Evolutionary conservation across 306 rosid species (phyloP).

Genomic region (Trifolium dubium): DNA sequence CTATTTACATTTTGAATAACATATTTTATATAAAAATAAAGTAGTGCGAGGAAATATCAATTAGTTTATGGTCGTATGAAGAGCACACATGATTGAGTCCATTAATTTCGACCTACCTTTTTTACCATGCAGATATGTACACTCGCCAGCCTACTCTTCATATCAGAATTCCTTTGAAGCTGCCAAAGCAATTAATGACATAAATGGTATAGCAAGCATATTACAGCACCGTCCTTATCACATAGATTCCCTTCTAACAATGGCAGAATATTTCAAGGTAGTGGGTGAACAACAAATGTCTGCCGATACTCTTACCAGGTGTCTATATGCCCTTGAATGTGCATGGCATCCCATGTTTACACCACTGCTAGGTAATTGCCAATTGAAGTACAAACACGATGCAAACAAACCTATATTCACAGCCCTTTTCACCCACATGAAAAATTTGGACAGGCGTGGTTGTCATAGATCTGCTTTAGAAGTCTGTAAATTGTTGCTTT

Average conservation of each 20-base stretch:
- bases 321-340: slow-evolving; percentile 90
- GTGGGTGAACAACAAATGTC: slow-evolving; percentile 92
- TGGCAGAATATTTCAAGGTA: slow-evolving; percentile 91
- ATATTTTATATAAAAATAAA: background rate
- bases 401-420: slow-evolving; percentile 73
- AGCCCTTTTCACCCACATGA: slow-evolving; percentile 87
- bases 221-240: slow-evolving; percentile 77
- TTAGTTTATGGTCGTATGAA: background rate
- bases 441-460: slow-evolving; percentile 89
- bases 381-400: slow-evolving; percentile 75
- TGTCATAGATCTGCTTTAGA: slow-evolving; percentile 97
- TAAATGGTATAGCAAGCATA: slow-evolving; percentile 73
- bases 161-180: slow-evolving; percentile 83
- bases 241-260: slow-evolving; percentile 78
- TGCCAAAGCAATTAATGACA: slow-evolving; percentile 83
- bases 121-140: slow-evolving; percentile 69
- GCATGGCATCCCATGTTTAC: slow-evolving; percentile 95
- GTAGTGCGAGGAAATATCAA: background rate
- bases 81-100: slow-evolving; percentile 27
- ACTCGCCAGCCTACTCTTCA: slow-evolving; percentile 64
- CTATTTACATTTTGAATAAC: background rate
- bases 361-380: slow-evolving; percentile 86
- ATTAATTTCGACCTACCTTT: slow-evolving; percentile 13
- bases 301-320: slow-evolving; percentile 78
- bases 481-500: slow-evolving; percentile 90